A percentile compares a stretch with the other conserved stretches of the same genome.
Conservation (phyloP, 148 eudicot species). For the Rhododendron vialii region DNA sequence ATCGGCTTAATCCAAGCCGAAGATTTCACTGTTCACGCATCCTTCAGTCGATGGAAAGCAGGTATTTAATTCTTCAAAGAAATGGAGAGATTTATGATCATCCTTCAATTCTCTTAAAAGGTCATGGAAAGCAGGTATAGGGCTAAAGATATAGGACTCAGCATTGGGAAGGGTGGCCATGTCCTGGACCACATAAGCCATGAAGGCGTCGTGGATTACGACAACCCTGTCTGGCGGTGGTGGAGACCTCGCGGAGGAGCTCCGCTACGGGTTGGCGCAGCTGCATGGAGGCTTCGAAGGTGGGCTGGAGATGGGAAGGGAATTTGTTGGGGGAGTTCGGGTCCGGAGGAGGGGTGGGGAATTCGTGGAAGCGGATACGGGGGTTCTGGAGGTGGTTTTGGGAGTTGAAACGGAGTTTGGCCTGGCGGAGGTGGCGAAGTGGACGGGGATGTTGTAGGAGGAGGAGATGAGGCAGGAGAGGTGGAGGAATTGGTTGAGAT, state of each 20-base stretch:
- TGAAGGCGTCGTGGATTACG: conserved; percentile 1
- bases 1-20: too few relatives aligned
- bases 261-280: not conserved
- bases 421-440: conserved; percentile 26
- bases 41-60: conserved; percentile 6
- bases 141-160: not conserved
- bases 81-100: conserved; percentile 4
- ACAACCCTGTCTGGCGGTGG: not conserved
- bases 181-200: conserved; percentile 22
- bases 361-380: conserved; percentile 9
- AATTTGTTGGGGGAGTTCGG: not conserved
- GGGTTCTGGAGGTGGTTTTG: not conserved
- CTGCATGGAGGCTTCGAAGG: not conserved
- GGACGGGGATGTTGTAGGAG: conserved; percentile 21
- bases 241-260: not conserved
- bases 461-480: conserved; percentile 22
- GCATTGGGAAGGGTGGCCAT: not conserved
- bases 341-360: conserved; percentile 5
- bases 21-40: not conserved
- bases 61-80: not conserved
- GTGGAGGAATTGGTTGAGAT: conserved; percentile 35
- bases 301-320: conserved; percentile 3
- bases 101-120: not conserved
- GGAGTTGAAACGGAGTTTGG: conserved; percentile 20
- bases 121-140: not conserved